Percentiles rank a stretch among this genome's conserved stretches.
phyloP scores from a whole-genome alignment of 352 stramenopile genomes.

The Globisporangium rhizosaccharum region DNA sequence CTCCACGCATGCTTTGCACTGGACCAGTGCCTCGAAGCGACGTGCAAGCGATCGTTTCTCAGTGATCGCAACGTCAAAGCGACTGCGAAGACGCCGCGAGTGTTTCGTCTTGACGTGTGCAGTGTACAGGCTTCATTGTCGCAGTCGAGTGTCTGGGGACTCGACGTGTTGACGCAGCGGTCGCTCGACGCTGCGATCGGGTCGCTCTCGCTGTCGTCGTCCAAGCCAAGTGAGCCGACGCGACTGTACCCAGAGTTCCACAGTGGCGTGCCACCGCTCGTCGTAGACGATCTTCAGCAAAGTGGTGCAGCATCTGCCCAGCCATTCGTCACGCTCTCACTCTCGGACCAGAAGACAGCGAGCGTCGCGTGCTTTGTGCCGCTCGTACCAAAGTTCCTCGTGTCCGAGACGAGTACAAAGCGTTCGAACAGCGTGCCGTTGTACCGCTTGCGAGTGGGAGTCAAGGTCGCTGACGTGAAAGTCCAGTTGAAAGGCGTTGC shows the following conservation, averaged over 20 bases:
- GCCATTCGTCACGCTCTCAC: conserved; percentile 7
- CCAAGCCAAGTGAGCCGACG: neutral
- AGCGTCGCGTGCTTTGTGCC: conserved; percentile 8
- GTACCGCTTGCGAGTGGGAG: conserved; percentile 3
- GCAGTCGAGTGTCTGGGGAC: conserved; percentile 14
- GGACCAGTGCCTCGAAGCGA: neutral
- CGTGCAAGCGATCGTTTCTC: neutral
- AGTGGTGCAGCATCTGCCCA: neutral
- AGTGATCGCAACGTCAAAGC: neutral
- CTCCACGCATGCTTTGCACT: conserved; percentile 1
- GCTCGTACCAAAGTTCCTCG: conserved; percentile 1
- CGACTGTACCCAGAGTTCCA: conserved; percentile 4
- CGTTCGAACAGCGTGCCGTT: neutral
- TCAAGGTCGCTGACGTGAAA: conserved; percentile 4
- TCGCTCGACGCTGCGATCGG: conserved; percentile 13
- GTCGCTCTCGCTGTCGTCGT: conserved; percentile 11
- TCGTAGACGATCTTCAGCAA: neutral
- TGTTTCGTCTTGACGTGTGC: conserved; percentile 32
- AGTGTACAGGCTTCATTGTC: conserved; percentile 13
- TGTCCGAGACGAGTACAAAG: neutral
- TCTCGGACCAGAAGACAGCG: conserved; percentile 4
- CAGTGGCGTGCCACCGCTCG: conserved; percentile 2
- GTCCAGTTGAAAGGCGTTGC: conserved; percentile 7
- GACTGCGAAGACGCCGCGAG: neutral
- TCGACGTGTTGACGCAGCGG: conserved; percentile 25